These are phyloP conservation scores for Aegilops tauschii DNA, from an alignment of 176 grass and related monocot species.

Conservation along the genomic window DNA sequence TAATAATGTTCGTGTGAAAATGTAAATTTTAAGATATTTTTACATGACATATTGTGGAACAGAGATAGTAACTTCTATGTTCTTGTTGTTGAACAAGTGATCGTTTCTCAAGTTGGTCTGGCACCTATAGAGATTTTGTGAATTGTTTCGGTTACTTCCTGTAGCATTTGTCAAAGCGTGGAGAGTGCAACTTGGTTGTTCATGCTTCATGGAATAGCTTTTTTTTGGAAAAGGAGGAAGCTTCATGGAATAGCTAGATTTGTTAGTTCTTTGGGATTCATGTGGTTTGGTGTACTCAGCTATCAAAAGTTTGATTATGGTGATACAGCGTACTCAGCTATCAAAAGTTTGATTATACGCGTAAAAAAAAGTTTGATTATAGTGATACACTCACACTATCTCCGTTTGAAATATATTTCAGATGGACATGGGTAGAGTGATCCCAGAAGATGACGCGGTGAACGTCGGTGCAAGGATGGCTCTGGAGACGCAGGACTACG, in stretches of 20 bases:
- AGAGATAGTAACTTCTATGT: background rate
- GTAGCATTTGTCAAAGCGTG: background rate
- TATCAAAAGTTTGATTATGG: background rate
- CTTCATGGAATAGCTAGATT: background rate
- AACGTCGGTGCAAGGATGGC: conserved; percentile 44
- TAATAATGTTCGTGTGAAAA: background rate
- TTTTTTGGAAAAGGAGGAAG: no score
- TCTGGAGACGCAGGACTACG: conserved; percentile 50
- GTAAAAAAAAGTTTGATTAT: background rate
- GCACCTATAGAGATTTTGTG: background rate
- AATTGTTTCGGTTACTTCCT: background rate
- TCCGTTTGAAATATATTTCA: background rate
- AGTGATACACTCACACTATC: background rate
- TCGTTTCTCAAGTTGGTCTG: background rate
- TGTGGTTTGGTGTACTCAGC: background rate
- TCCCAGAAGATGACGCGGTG: background rate
- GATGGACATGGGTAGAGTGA: background rate
- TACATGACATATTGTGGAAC: background rate
- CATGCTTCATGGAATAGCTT: background rate
- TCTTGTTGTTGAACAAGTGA: background rate
- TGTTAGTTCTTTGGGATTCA: background rate
- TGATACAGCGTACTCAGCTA: no score
- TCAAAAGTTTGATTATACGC: background rate
- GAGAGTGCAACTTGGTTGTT: background rate
- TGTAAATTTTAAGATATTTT: background rate